Evolutionary conservation across 179 eudicot species (phyloP).

Genomic region (Silene coronaria): DNA sequence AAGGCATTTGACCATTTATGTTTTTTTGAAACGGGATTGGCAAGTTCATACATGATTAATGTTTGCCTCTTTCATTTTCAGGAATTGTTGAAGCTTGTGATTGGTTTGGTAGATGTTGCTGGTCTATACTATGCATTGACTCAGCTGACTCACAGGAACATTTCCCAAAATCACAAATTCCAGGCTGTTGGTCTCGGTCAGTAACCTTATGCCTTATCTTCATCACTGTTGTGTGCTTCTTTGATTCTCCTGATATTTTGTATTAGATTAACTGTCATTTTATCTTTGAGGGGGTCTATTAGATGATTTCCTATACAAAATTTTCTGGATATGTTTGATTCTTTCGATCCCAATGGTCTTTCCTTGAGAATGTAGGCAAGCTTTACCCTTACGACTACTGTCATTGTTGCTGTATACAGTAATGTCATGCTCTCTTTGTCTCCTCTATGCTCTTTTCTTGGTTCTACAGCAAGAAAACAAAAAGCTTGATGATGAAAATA

Average conservation of each 20-base stretch:
- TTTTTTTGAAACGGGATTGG: not conserved
- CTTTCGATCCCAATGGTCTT: not conserved
- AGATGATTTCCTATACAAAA: not conserved
- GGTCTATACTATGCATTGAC: slow-evolving; percentile 97
- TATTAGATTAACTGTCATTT: not conserved
- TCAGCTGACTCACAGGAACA: slow-evolving; percentile 89
- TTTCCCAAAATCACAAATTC: slow-evolving; percentile 95
- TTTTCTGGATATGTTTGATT: not conserved
- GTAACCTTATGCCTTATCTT: slow-evolving; percentile 21
- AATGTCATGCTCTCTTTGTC: not conserved
- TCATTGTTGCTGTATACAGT: not conserved
- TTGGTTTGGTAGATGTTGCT: slow-evolving; percentile 94
- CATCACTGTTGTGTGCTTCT: not conserved
- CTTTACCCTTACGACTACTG: not conserved
- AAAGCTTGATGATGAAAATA: too few relatives aligned
- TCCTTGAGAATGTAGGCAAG: not conserved
- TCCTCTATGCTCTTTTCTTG: not conserved
- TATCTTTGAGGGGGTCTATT: not conserved
- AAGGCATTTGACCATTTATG: not conserved
- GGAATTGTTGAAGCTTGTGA: slow-evolving; percentile 84
- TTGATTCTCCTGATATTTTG: not conserved
- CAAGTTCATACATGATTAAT: not conserved
- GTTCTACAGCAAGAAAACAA: not conserved
- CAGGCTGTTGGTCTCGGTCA: slow-evolving; percentile 99
- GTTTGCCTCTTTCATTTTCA: slow-evolving; percentile 27